Base-by-base conservation (phyloP, 2,329 filamentous ascomycete species). In the Oidium heveae region DNA sequence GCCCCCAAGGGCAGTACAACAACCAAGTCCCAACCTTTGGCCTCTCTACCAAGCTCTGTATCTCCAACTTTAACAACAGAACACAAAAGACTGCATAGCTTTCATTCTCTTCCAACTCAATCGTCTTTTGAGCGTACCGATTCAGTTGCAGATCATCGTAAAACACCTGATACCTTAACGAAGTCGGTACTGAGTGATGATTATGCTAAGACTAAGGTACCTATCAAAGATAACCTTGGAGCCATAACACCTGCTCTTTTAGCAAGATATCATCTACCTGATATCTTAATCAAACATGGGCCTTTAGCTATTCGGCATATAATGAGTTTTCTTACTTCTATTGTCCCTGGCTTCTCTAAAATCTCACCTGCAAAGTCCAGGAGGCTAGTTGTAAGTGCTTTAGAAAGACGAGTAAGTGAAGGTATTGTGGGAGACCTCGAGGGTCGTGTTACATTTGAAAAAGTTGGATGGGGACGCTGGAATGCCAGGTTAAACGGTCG, bases 401-500 rank as follows among this genome's bases (percentile, higher is more conserved):
- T 96, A 60, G 89, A 96, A 70, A 84, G 84, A 62, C 82, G 84
- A 65, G 69, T 70, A 47, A 71, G 69, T 58, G 75, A 75, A 58
- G 68, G 69, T 55, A 74, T 79, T 59, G 74, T 74, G 56, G 32
- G 13, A 50, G 76, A 76, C 55, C 65, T 75, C 57, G 73, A 80
- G 58, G 80, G 81, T 60, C 80, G 86, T 61, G 81, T 91, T 62
- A 75, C 82, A 64, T 96, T 94, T 65, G 84, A 93, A 67, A 96
- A 96, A 73, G 86, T 95, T 56, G 89, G 89, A 64, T 96, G 89
- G 89, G 91, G 91, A 57, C 80, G 87, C 60, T 98, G 89, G 89
- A 84, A 93, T 67, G 91, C 88, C 58, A 80, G 80, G 65, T 74
- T 78, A 65, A 79, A 79, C 62, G 84, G 81, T 55, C 76, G 84